Evolutionary conservation across 345 rosid species (phyloP).

Genomic region (Eucalyptus marginata): DNA sequence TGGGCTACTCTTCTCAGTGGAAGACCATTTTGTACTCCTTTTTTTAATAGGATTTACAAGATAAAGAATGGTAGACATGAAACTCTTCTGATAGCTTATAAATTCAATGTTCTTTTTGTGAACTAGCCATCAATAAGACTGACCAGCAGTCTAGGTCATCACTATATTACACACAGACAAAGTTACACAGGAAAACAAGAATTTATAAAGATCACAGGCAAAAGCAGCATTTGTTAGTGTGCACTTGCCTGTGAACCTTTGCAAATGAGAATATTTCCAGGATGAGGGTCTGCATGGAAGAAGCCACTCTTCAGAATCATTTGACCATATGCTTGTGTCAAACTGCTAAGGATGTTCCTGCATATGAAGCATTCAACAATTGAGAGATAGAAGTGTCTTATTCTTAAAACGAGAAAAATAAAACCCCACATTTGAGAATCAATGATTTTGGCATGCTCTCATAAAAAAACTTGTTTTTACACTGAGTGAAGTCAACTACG

Average conservation of each 20-base stretch:
- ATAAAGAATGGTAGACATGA: background rate
- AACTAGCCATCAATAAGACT: background rate
- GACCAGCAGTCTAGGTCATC: background rate
- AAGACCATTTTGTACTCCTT: background rate
- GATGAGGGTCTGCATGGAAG: conserved; percentile 98
- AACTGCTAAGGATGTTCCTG: conserved; percentile 78
- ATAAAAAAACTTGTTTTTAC: background rate
- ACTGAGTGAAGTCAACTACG: background rate
- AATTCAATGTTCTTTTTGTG: background rate
- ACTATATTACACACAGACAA: background rate
- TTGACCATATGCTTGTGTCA: conserved; percentile 85
- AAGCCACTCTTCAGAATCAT: conserved; percentile 95
- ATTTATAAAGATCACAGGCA: background rate
- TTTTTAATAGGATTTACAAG: background rate
- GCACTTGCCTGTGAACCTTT: conserved; percentile 80
- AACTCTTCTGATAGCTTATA: background rate
- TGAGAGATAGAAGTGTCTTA: background rate
- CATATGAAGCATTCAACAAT: background rate
- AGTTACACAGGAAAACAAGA: background rate
- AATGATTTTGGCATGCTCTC: background rate
- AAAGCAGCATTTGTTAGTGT: background rate
- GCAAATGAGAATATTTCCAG: conserved; percentile 90
- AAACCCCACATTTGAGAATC: background rate
- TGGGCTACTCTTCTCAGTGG: background rate
- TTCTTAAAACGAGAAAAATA: background rate